These are phyloP conservation scores for Skeletonema menzelii DNA, from an alignment of 108 stramenopile species.

Conservation along the genomic window DNA sequence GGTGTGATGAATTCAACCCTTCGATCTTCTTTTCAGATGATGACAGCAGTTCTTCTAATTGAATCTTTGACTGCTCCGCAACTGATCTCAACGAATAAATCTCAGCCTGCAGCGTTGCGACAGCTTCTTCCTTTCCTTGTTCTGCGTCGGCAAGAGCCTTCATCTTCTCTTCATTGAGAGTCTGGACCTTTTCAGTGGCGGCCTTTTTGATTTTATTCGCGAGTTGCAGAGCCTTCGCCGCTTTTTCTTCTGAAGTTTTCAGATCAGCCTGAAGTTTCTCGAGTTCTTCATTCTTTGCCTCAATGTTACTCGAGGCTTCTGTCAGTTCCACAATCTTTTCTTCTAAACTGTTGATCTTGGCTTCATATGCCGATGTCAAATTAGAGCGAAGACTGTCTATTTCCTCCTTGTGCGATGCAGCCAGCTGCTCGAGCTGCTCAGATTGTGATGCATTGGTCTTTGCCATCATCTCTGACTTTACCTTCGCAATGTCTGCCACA, in stretches of 20 bases:
- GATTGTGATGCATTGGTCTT: conserved; percentile 22
- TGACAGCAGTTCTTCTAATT: conserved; percentile 22
- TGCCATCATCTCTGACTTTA: conserved; percentile 6
- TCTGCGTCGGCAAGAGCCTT: conserved; percentile 20
- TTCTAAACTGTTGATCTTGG: conserved; percentile 8
- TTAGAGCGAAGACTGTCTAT: background rate
- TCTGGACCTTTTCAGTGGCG: conserved; percentile 27
- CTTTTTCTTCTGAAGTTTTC: conserved; percentile 26
- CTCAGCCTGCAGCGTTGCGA: conserved; percentile 24
- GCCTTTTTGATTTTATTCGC: conserved; percentile 58
- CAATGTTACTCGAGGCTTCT: conserved; percentile 22
- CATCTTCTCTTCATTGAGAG: conserved; percentile 34
- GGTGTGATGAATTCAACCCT: conserved; percentile 1
- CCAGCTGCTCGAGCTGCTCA: conserved; percentile 25
- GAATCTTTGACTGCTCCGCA: conserved; percentile 11
- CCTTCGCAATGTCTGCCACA: conserved; percentile 6
- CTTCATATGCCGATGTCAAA: conserved; percentile 9
- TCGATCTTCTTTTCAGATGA: conserved; percentile 13
- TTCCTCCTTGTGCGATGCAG: conserved; percentile 26
- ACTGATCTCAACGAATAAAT: conserved; percentile 7
- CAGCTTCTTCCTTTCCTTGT: conserved; percentile 9
- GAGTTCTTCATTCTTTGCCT: conserved; percentile 43
- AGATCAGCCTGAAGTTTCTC: conserved; percentile 34
- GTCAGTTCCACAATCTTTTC: conserved; percentile 14
- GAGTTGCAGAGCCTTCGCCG: conserved; percentile 39